Evolutionary conservation across 768 basidiomycete species (phyloP), one percentile per base, ranked within the genome.

Genomic region (Hygrocybe punicea): DNA sequence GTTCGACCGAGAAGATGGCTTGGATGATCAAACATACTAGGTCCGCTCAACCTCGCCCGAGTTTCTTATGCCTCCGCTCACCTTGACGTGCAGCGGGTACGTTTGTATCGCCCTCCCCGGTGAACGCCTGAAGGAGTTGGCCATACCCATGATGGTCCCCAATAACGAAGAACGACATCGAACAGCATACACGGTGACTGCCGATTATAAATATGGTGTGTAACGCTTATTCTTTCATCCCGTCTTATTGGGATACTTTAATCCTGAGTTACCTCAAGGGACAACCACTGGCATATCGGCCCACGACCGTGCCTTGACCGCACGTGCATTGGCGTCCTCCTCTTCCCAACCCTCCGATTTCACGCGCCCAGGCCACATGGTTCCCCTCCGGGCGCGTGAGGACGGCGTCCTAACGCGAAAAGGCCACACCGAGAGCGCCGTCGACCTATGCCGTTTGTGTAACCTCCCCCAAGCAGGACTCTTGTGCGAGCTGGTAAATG

Each of bases 11-110:
- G 72, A 91, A 94, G 67, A 98, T 99, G 97, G 96, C 97, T 1
- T 99, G 93, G 93, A 89, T 99, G 83, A 94, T 99, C 69, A 89
- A 89, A 67, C 87, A 95, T 69, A 92, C 93, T 0, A 97, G 93
- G 96, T 95, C 51, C 58, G 83, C 71, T 42, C 29, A 23, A 14
- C 17, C n/a, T 19, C 25, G 17, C 11, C 42, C 40, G 17, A 29
- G 34, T 17, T n/a, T n/a, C 13, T 11, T 13, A 19, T 19, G 16
- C 25, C 48, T 40, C 36, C 10, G 5, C 25, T 36, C 19, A 25
- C 16, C 10, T 10, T 13, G 9, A 11, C 4, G 16, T 23, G 24
- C 66, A 98, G 97, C 67, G 96, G 97, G 1, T 98, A 91, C 74
- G 86, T 99, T 61, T 98, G 97, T 71, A 81, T 94, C 53, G 83